Evolutionary conservation across 2,329 filamentous ascomycete species (phyloP), one percentile per base, ranked within the genome.

Genomic region (Raffaelea ambrosiae): DNA sequence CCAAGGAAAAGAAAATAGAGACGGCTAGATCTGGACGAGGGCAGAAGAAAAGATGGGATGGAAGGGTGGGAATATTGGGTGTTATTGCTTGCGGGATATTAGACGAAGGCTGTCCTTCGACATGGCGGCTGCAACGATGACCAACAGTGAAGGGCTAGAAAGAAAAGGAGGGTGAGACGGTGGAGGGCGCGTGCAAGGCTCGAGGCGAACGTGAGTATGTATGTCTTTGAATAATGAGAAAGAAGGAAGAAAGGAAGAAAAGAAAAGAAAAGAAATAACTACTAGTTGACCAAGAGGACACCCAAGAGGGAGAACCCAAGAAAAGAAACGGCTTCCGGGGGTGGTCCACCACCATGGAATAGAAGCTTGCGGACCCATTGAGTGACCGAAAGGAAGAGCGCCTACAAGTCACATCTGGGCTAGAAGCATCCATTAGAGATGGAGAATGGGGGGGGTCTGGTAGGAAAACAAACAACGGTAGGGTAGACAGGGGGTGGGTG

Each of bases 71-170:
- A 38, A 18, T 10, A 43, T 22, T 22, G 43, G 48, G 26, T 47
- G 46, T 33, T 48, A 46, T 46, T 48, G 43, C 40, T 14, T 39
- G 43, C 35, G 47, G 22, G 21, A 52, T 50, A 50, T 48, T 52
- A 33, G 42, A 22, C 40, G n/a, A 26, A 38, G 23, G 33, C 40
- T 44, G 35, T 42, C 48, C 47, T 48, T 50, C 20, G 44, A 40
- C 39, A 52, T 46, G 47, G 50, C 44, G 44, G 47, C 44, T 49
- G 35, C 21, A n/a, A 36, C 21, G 20, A 21, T 19, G 18, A 21
- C 26, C 43, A 44, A 14, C 9, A 31, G 29, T 3, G 16, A 38
- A 38, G 35, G 18, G 14, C 11, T 16, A 33, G 21, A 16, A 20
- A 36, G 22, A 33, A n/a, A 31, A 7, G 21, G 21, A 16, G 14